Base-by-base conservation (phyloP, 1,139 yeast species). In the Lodderomyces orthopsilosis region DNA sequence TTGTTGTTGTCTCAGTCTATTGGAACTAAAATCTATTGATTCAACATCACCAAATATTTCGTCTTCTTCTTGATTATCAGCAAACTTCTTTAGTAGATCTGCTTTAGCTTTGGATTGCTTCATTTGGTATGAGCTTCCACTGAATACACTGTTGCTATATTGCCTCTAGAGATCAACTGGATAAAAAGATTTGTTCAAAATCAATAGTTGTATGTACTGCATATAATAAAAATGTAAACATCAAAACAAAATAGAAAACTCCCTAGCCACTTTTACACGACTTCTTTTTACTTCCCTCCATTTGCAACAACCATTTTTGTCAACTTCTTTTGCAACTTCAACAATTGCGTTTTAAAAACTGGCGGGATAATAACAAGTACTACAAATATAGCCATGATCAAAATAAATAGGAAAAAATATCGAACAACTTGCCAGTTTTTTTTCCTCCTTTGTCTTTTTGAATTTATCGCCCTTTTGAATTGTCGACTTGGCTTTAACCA, bases 401-500 rank as follows among this genome's bases (percentile, higher is more conserved):
- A 14, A 12, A 62, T 37, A 46, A 61, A 66, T 21, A 68, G 40
- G 1, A 56, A 2, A 13, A 51, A 46, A 41, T 63, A 62, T 37
- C 45, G 49, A 10, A 54, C 30, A 3, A 60, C 51, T 18, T 41
- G 43, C 41, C 43, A 37, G n/a, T 51, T 52, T 28, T 57, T 50
- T 41, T 48, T 54, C 26, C 59, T 46, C 18, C 48, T 48, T 38
- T 55, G 57, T 40, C 52, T 49, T 41, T 54, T 53, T 12, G 67
- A 61, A 22, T 54, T 43, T 3, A 70, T 61, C 2, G 63, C 64
- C 9, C 58, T 57, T 3, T 61, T 51, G 41, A 66, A 58, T 32
- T 55, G 57, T 9, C 52, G 55, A 12, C 60, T 53, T 6, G 70
- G 70, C 41, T 55, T 62, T 9, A 65, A 50, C 75, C 75, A 70